phyloP scores from a whole-genome alignment of 179 eudicot species.

The Vitellaria paradoxa region DNA sequence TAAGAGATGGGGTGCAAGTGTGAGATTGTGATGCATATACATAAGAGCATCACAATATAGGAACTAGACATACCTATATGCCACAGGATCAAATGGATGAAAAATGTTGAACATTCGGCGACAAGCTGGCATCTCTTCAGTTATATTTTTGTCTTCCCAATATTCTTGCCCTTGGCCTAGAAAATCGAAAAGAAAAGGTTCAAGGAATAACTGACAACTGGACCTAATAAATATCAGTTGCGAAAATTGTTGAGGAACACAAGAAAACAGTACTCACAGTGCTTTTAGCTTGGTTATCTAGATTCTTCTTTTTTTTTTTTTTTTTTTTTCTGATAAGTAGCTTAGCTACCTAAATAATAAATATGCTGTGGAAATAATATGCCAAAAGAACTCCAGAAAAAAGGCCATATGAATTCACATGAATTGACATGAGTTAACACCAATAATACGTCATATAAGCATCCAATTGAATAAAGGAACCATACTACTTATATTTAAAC shows the following conservation, averaged over 20 bases:
- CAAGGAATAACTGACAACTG: background rate
- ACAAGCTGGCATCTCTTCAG: constrained; percentile 96
- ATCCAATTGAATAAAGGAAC: background rate
- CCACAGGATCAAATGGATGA: constrained; percentile 99
- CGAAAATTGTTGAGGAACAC: background rate
- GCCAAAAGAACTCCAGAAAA: background rate
- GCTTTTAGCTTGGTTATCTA: background rate
- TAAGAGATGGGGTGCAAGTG: background rate
- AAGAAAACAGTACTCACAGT: background rate
- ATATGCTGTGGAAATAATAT: background rate
- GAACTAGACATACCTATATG: constrained; percentile 63
- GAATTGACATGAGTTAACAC: background rate
- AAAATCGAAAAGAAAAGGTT: constrained; percentile 7
- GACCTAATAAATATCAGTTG: background rate
- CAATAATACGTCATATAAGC: background rate
- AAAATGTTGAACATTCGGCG: constrained; percentile 91
- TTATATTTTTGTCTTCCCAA: constrained; percentile 83
- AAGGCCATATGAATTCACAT: background rate
- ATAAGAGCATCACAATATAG: background rate
- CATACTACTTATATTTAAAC: background rate
- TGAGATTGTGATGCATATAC: background rate
- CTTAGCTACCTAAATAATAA: background rate
- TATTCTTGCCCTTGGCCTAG: constrained; percentile 81
- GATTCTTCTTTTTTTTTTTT: no score
- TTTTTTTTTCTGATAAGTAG: no score